Conservation (phyloP, 345 rosid species). For the Firmiana major region DNA sequence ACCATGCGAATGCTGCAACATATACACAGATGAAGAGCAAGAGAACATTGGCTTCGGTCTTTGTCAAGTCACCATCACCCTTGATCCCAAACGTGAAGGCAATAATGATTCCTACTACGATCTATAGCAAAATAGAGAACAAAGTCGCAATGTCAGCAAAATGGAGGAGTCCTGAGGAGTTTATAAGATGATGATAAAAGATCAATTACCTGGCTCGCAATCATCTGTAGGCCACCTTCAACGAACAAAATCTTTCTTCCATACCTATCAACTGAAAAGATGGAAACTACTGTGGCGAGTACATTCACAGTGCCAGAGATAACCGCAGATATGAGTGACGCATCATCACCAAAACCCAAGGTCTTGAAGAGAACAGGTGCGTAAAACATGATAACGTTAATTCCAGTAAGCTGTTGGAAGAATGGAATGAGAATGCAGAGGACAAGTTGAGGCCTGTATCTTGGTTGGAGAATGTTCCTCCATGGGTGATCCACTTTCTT, state of each 20-base stretch:
- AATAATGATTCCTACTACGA: neutral
- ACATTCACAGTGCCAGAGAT: constrained; percentile 47
- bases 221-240: constrained; percentile 56
- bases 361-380: constrained; percentile 63
- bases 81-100: neutral
- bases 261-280: constrained; percentile 51
- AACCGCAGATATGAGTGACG: constrained; percentile 50
- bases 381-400: constrained; percentile 52
- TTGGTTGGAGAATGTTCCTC: neutral
- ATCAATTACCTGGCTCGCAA: constrained; percentile 14
- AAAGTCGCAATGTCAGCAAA: neutral
- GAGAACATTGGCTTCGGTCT: neutral
- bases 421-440: constrained; percentile 22
- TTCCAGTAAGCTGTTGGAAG: constrained; percentile 51
- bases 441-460: neutral
- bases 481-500: neutral
- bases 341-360: constrained; percentile 60
- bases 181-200: neutral
- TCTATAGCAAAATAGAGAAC: neutral
- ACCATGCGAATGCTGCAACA: constrained; percentile 11
- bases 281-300: constrained; percentile 46
- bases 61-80: neutral
- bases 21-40: neutral
- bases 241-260: constrained; percentile 53
- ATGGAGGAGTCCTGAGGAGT: too few relatives aligned